Percentiles rank a stretch among this genome's conserved stretches.
These are phyloP conservation scores for Quaeritorhiza haematococci DNA, from an alignment of 371 early-diverging fungal genomes.

Conservation along the genomic window DNA sequence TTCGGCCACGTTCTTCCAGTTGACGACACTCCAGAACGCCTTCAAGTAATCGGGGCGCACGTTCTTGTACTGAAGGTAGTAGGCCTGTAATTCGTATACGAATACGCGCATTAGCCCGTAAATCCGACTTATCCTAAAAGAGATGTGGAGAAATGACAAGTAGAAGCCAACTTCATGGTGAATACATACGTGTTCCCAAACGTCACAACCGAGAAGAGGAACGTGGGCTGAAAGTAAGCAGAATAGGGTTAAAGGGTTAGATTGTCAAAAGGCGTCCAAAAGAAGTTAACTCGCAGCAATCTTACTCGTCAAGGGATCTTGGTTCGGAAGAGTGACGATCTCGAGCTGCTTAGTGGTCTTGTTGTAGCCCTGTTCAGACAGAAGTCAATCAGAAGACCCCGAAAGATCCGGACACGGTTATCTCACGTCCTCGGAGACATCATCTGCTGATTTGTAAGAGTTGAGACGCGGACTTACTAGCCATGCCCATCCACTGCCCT, in stretches of 20 bases:
- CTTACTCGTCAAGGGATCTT: slow-evolving; percentile 77
- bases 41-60: slow-evolving; percentile 92
- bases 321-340: slow-evolving; percentile 89
- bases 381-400: neutral
- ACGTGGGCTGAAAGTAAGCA: slow-evolving; percentile 43
- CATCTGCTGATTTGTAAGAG: too few species aligned
- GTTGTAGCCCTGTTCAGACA: slow-evolving; percentile 60
- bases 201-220: slow-evolving; percentile 93
- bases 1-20: too few species aligned
- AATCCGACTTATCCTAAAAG: neutral
- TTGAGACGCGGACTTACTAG: slow-evolving; percentile 52
- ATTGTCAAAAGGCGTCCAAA: too few species aligned
- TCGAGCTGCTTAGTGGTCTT: slow-evolving; percentile 70
- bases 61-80: slow-evolving; percentile 97
- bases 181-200: slow-evolving; percentile 88
- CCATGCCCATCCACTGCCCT: slow-evolving; percentile 98
- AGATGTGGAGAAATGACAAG: neutral
- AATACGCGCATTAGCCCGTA: neutral
- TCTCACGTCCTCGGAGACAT: neutral
- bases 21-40: slow-evolving; percentile 92
- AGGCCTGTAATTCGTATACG: slow-evolving; percentile 67
- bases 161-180: neutral
- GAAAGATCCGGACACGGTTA: neutral
- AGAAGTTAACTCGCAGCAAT: neutral
- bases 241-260: neutral